Percentiles rank a stretch among this genome's conserved stretches.
These are phyloP conservation scores for Didymella exigua DNA, from an alignment of 2,329 filamentous ascomycete genomes.

Conservation along the genomic window DNA sequence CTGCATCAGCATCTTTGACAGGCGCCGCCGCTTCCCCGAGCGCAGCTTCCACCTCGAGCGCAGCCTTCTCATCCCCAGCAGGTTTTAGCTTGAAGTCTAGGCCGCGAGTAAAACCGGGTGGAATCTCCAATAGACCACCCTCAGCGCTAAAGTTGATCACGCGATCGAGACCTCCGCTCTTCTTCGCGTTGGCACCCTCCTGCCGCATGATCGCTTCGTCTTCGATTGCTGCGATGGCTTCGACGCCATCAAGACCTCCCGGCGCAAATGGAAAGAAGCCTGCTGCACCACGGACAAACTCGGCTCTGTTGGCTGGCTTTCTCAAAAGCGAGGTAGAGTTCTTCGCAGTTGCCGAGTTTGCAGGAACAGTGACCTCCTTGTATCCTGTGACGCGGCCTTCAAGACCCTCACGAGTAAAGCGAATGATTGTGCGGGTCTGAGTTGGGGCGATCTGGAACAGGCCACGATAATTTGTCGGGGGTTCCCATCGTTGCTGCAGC, in stretches of 20 bases:
- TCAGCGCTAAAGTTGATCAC: conserved; percentile 83
- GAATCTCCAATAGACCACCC: conserved; percentile 77
- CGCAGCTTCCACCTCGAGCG: conserved; percentile 71
- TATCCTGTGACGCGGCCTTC: conserved; percentile 94
- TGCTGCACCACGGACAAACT: conserved; percentile 90
- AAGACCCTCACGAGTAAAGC: conserved; percentile 88
- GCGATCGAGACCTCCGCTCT: conserved; percentile 68
- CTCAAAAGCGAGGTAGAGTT: conserved; percentile 89
- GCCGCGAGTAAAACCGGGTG: conserved; percentile 82
- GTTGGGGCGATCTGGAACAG: conserved; percentile 87
- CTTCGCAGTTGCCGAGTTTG: conserved; percentile 87
- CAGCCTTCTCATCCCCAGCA: conserved; percentile 64
- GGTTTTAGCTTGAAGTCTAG: conserved; percentile 71
- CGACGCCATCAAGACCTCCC: conserved; percentile 84
- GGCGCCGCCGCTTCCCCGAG: conserved; percentile 58
- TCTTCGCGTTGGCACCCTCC: conserved; percentile 47
- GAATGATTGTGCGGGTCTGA: conserved; percentile 91
- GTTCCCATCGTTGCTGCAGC: conserved; percentile 89
- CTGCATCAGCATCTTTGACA: conserved; percentile 27
- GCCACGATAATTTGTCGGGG: conserved; percentile 77
- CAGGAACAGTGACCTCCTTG: conserved; percentile 89
- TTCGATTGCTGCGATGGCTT: conserved; percentile 83
- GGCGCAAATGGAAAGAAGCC: conserved; percentile 95
- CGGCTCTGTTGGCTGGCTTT: conserved; percentile 83
- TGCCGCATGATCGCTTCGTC: conserved; percentile 69